Evolutionary conservation across 2,329 filamentous ascomycete species (phyloP), one percentile per base, ranked within the genome.

Genomic region (Zasmidium citrigriseum): DNA sequence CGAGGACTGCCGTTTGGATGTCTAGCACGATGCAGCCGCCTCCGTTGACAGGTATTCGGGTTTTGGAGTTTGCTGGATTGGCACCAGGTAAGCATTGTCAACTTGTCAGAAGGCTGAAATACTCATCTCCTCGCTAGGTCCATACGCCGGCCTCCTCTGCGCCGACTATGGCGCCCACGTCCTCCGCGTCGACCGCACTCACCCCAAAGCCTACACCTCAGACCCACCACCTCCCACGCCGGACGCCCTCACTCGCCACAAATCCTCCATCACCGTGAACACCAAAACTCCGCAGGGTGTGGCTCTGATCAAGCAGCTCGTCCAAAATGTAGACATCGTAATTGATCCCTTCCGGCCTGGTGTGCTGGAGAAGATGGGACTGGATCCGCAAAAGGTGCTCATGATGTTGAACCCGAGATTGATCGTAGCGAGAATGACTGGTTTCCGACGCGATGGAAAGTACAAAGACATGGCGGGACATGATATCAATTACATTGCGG

Each of bases 401-500:
- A 77, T 86, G 24, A 78, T 76, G 22, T 71, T 83, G 18, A 96
- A 97, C 73, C 89, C 88, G 11, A 80, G 87, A 0, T 78, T 98
- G 1, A 86, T 98, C 54, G 86, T 96, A 57, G 91, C 85, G 7
- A 87, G 93, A 44, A 89, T 98, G 84, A 95, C 92, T 2, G 93
- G 93, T 0, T 98, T 97, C 75, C 83, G 93, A 12, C 82, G 93
- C 41, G 91, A 96, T 75, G 93, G 93, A 0, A 88, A 86, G 68
- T 98, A 96, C 76, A 85, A 84, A 49, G 77, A 83, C 68, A 97
- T 96, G 93, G 92, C 93, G 0, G 93, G 93, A 4, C 93, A 97
- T 72, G 93, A 97, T 73, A 96, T 97, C 74, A 97, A 98, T 72
- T 98, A 98, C 75, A 88, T 98, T 45, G 91, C 93, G 50, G 90